Evolutionary conservation across 2,329 filamentous ascomycete species (phyloP), one percentile per base, ranked within the genome.

Genomic region (Epichloe coenophiala): DNA sequence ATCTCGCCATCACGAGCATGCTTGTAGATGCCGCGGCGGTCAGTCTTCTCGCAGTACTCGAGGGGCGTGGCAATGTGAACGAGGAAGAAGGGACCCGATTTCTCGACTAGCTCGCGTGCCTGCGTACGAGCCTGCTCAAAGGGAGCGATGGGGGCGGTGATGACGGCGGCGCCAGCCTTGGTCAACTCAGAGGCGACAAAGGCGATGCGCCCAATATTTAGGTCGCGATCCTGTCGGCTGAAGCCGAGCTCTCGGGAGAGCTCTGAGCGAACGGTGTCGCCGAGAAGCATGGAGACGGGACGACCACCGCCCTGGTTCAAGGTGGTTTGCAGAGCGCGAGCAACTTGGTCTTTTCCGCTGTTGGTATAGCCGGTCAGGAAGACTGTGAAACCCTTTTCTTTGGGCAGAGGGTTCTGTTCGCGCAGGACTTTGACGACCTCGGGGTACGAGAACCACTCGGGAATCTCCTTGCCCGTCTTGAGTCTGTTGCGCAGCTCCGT

Each of bases 401-500:
- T 83, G 59, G 93, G 86, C 48, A 94, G 82, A 47, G 91, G 93
- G 76, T 97, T 93, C 60, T 91, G 95, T 75, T 98, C 90, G 63
- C 93, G 84, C 55, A 98, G 84, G 47, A 97, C 93, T 70, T 83
- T 84, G 71, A 98, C 93, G 60, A 98, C 93, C 75, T 98, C 93
- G 55, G 93, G 91, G 77, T 98, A 98, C 35, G 93, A 97, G 80
- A 98, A 98, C 93, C 93, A 98, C 71, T 94, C 89, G 60, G 93
- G 93, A 61, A 98, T 98, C 60, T 95, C 88, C 61, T 87, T 87
- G 60, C 93, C 93, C 54, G 86, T 94, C 63, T 86, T 84, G 57
- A 98, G 83, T 61, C 93, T 87, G 64, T 86, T 81, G 64, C 93
- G 90, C 63, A 98, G 87, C 76, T 98, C 93, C 54, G 85, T 89